A percentile compares a stretch with the other conserved stretches of the same genome.
Conservation (phyloP, 306 rosid species). For the Medicago ruthenica region DNA sequence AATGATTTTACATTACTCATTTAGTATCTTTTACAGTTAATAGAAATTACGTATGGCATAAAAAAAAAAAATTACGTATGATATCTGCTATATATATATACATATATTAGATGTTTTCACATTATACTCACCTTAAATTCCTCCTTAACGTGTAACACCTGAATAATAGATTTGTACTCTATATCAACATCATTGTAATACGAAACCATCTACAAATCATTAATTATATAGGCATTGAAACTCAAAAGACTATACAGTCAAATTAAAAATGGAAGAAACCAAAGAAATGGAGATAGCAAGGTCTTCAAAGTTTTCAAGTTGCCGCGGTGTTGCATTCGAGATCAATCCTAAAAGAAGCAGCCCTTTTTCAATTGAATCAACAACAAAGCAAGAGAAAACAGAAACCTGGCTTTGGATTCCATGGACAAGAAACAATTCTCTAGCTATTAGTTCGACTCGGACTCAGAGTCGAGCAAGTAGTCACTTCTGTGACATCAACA, state of each 20-base stretch:
- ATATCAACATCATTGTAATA: not conserved
- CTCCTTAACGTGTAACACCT: too few species aligned
- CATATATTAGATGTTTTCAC: not conserved
- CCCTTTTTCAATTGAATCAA: conserved; percentile 48
- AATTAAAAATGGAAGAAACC: conserved; percentile 40
- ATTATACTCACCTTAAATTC: not conserved
- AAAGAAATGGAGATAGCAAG: conserved; percentile 47
- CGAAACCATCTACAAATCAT: not conserved
- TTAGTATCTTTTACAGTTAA: not conserved
- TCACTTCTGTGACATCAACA: conserved; percentile 58
- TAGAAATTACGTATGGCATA: not conserved
- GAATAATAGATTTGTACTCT: conserved; percentile 28
- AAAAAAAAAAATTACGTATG: not conserved
- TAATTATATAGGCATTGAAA: conserved; percentile 30
- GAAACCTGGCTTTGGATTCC: conserved; percentile 55
- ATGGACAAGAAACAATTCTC: conserved; percentile 46
- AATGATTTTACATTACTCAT: not conserved
- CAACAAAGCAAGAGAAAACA: conserved; percentile 34
- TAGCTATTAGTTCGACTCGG: conserved; percentile 39
- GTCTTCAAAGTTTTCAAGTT: conserved; percentile 44
- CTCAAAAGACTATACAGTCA: not conserved
- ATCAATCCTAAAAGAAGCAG: conserved; percentile 48
- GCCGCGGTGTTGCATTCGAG: conserved; percentile 60
- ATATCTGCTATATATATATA: not conserved
- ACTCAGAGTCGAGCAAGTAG: conserved; percentile 45